Base-by-base conservation (phyloP, 495 filamentous ascomycete species). In the Durotheca rogersii region DNA sequence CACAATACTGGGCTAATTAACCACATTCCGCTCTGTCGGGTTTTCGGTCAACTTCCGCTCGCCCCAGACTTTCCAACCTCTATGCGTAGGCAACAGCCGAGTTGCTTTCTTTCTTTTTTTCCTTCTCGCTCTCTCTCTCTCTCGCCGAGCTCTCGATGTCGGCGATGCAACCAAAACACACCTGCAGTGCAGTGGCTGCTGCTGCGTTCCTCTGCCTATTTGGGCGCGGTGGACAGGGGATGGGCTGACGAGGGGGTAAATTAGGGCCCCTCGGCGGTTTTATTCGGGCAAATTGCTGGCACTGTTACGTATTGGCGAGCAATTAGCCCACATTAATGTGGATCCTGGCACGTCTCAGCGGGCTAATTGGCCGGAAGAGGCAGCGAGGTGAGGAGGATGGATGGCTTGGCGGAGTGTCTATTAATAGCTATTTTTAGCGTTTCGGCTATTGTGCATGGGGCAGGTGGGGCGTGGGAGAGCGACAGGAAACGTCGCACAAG, bases 371-470 rank as follows among this genome's bases (percentile, higher is more conserved):
- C 48, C 31, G 40, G 40, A 50, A 51, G 20, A 5, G 47, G 53
- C 19, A 55, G 43, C 39, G 44, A 62, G 54, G 55, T 53, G 46
- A 48, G 41, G 34, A 33, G 14, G 34, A 39, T 43, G 38, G 23
- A 39, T 50, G 42, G 41, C 47, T 47, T 56, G 56, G 58, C 41
- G 44, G 45, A 58, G 32, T n/a, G n/a, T n/a, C 63, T 66, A 66
- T 53, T 59, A 61, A 66, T 66, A 66, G 54, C 54, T 61, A 64
- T 64, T 58, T 56, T 54, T 64, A 66, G 60, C 60, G 54, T 51
- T 53, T 56, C 54, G 45, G 54, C 39, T 57, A 31, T 53, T 44
- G 53, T 62, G 51, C 53, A 53, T 55, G 42, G 61, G 45, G n/a
- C n/a, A 29, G 21, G 30, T 30, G 10, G 6, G 42, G n/a, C n/a